A percentile compares a stretch with the other conserved stretches of the same genome.
Conservation (phyloP, 202 grass and related monocot species). For the Hordeum pubiflorum region DNA sequence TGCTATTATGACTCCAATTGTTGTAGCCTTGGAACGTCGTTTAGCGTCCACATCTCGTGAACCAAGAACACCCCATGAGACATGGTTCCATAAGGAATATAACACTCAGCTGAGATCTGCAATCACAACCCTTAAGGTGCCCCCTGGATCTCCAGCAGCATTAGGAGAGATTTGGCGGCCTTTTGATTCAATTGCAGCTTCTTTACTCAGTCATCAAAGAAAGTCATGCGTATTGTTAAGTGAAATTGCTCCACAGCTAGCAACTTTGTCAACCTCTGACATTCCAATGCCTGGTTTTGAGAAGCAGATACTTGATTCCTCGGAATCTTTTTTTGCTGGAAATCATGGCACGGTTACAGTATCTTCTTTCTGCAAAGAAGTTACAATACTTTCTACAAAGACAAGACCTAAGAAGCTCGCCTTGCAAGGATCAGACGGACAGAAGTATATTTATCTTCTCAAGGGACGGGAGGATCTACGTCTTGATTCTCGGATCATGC, state of each 20-base stretch:
- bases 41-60: constrained; percentile 81
- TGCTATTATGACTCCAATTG: constrained; percentile 91
- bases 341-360: constrained; percentile 56
- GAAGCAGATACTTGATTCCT: constrained; percentile 68
- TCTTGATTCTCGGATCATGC: constrained; percentile 96
- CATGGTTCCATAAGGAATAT: constrained; percentile 92
- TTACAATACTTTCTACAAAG: constrained; percentile 91
- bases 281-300: constrained; percentile 99
- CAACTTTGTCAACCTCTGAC: constrained; percentile 68
- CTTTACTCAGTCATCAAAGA: constrained; percentile 74
- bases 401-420: constrained; percentile 93
- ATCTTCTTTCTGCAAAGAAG: constrained; percentile 75
- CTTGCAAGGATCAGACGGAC: constrained; percentile 85
- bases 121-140: constrained; percentile 64
- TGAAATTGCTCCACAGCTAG: constrained; percentile 84
- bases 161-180: constrained; percentile 81
- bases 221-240: constrained; percentile 72
- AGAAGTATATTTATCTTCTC: constrained; percentile 94
- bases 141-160: constrained; percentile 59
- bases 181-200: constrained; percentile 78
- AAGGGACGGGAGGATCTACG: constrained; percentile 95
- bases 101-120: constrained; percentile 64
- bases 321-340: constrained; percentile 39
- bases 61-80: constrained; percentile 78
- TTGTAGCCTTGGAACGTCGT: constrained; percentile 93